Conservation (phyloP, 208 protist genomes). For the Leishmania turanica region DNA sequence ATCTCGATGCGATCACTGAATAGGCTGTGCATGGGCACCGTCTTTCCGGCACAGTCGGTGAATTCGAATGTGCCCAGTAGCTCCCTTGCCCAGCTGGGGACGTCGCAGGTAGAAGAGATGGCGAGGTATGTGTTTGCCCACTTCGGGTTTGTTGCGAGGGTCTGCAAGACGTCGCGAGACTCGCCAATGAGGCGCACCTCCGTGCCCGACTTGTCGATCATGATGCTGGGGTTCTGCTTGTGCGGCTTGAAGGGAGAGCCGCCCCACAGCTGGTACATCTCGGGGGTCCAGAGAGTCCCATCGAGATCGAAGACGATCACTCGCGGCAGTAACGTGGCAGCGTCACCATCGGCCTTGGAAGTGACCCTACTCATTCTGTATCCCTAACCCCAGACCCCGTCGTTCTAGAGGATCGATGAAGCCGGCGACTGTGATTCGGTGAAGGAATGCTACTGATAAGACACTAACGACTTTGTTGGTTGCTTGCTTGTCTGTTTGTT, state of each 20-base stretch:
- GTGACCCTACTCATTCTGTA: not conserved
- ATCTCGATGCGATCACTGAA: constrained; percentile 81
- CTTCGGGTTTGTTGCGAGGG: constrained; percentile 45
- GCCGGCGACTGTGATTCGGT: not conserved
- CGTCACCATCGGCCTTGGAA: not conserved
- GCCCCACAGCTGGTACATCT: constrained; percentile 91
- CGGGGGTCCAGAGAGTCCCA: constrained; percentile 87
- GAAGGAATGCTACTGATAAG: not conserved
- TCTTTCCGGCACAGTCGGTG: constrained; percentile 29
- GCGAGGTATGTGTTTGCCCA: constrained; percentile 69
- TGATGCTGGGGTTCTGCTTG: constrained; percentile 37
- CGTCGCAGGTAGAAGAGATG: constrained; percentile 86
- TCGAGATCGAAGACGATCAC: constrained; percentile 93
- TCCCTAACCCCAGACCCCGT: not conserved
- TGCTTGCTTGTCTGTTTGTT: not conserved
- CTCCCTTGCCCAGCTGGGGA: constrained; percentile 84
- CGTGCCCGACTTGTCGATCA: constrained; percentile 60
- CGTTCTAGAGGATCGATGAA: not conserved
- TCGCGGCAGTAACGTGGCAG: not conserved
- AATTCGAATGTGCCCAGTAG: constrained; percentile 72
- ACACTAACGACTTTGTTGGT: not conserved
- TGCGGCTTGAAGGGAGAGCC: constrained; percentile 76
- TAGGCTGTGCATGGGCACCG: constrained; percentile 63
- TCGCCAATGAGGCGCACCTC: constrained; percentile 83
- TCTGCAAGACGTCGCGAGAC: constrained; percentile 65